These are phyloP conservation scores for Ustilago hordei DNA, from an alignment of 1,284 basidiomycete genomes.

Conservation along the genomic window DNA sequence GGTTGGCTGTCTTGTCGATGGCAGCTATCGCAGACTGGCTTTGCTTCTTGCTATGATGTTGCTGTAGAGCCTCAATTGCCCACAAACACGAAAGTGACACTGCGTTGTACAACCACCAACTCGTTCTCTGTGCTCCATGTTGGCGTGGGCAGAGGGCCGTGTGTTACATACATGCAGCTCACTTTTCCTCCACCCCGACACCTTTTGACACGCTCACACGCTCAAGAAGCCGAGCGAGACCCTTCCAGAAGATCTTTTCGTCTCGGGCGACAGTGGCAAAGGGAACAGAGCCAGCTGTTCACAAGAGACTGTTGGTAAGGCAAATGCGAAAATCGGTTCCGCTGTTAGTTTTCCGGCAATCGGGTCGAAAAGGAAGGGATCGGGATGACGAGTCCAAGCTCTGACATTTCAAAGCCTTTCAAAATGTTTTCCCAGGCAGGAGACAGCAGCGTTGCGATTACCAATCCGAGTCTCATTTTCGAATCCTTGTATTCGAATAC, in stretches of 20 bases:
- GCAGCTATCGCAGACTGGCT: not conserved
- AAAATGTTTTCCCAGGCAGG: not conserved
- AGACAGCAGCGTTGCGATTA: constrained; percentile 32
- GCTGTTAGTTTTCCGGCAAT: constrained; percentile 3
- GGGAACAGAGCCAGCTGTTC: not conserved
- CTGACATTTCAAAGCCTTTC: constrained; percentile 17
- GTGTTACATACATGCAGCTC: constrained; percentile 12
- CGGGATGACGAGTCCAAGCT: constrained; percentile 19
- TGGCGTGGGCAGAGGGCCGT: constrained; percentile 24
- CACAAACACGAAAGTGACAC: not conserved
- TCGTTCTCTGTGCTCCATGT: not conserved
- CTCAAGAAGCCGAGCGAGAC: not conserved
- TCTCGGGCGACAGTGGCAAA: constrained; percentile 28
- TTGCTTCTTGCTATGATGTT: not conserved
- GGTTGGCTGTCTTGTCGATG: not conserved
- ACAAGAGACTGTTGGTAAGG: not conserved
- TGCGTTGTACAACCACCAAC: constrained; percentile 11
- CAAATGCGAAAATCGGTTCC: constrained; percentile 21
- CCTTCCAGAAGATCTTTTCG: constrained; percentile 5
- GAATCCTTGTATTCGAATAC: not conserved
- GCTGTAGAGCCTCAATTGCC: too few species aligned
- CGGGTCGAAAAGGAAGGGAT: constrained; percentile 23
- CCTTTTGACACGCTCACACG: not conserved
- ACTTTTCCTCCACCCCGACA: constrained; percentile 1
- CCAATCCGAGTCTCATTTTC: constrained; percentile 17